Evolutionary conservation across 768 basidiomycete species (phyloP).

Genomic region (Tulasnella sp.): DNA sequence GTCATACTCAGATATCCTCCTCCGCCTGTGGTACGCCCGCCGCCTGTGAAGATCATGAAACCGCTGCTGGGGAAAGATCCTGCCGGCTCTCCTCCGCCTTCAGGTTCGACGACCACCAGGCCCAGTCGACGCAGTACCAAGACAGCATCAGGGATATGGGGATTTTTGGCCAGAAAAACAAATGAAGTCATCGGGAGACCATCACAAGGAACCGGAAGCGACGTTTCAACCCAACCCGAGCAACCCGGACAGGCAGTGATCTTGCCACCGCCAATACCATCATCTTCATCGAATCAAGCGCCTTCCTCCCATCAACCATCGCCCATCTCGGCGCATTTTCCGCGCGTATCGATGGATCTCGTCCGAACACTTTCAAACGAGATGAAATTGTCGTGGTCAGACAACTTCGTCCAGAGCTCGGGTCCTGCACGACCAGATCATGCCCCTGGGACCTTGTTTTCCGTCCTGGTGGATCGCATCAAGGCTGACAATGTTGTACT

Average conservation of each 20-base stretch:
- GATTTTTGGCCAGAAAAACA: constrained; percentile 31
- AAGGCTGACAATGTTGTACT: constrained; percentile 33
- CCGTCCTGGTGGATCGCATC: constrained; percentile 34
- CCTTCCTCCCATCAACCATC: not conserved
- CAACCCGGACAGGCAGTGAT: no score
- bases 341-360: constrained; percentile 9
- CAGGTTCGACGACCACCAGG: not conserved
- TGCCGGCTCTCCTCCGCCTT: not conserved
- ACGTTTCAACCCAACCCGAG: no score
- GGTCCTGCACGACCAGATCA: not conserved
- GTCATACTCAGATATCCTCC: constrained; percentile 3
- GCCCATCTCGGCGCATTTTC: not conserved
- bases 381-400: constrained; percentile 7
- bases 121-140: not conserved
- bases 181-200: constrained; percentile 24
- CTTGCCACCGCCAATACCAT: not conserved
- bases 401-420: not conserved
- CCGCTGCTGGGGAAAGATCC: not conserved
- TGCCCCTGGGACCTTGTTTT: constrained; percentile 29
- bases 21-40: not conserved
- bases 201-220: no score
- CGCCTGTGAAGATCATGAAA: constrained; percentile 21
- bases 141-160: constrained; percentile 27
- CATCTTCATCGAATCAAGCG: not conserved
- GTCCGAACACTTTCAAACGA: constrained; percentile 9